phyloP scores from a whole-genome alignment of 352 stramenopile genomes.

The Phytophthora sansomeana region DNA sequence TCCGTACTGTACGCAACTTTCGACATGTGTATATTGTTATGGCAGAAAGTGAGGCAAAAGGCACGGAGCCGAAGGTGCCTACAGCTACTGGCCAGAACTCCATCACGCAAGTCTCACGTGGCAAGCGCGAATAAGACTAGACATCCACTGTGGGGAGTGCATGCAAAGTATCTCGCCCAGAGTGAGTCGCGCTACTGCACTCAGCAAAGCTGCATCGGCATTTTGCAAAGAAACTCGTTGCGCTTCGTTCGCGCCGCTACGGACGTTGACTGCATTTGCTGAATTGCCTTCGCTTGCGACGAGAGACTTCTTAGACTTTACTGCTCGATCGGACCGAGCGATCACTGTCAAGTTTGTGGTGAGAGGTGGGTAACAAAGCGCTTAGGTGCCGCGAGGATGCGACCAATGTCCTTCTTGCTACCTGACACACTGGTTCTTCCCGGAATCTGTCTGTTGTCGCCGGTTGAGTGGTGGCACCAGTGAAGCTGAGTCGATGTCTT shows the following conservation, averaged over 20 bases:
- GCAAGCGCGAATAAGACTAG: conserved; percentile 31
- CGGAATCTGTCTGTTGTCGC: conserved; percentile 26
- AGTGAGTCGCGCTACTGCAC: conserved; percentile 25
- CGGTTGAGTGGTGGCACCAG: conserved; percentile 6
- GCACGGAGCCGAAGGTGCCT: conserved; percentile 7
- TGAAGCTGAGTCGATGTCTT: conserved; percentile 7
- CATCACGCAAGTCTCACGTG: conserved; percentile 25
- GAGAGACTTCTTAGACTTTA: conserved; percentile 2
- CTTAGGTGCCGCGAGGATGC: conserved; percentile 1
- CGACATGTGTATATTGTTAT: background rate
- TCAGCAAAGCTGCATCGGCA: conserved; percentile 11
- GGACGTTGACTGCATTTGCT: conserved; percentile 27
- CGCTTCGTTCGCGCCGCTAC: conserved; percentile 1
- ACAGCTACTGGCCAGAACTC: conserved; percentile 11
- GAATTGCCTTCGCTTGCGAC: conserved; percentile 28
- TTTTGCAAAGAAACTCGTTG: conserved; percentile 3
- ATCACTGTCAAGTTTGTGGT: conserved; percentile 24
- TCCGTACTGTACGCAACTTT: conserved; percentile 3
- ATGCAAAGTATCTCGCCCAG: conserved; percentile 18
- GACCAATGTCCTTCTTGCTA: conserved; percentile 4
- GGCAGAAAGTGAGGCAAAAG: conserved; percentile 20
- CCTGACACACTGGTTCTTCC: conserved; percentile 23
- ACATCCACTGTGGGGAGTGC: conserved; percentile 35
- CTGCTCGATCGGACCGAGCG: background rate
- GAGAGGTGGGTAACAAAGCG: conserved; percentile 21